phyloP scores from a whole-genome alignment of 257 asterid genomes.

The Fraxinus pennsylvanica region DNA sequence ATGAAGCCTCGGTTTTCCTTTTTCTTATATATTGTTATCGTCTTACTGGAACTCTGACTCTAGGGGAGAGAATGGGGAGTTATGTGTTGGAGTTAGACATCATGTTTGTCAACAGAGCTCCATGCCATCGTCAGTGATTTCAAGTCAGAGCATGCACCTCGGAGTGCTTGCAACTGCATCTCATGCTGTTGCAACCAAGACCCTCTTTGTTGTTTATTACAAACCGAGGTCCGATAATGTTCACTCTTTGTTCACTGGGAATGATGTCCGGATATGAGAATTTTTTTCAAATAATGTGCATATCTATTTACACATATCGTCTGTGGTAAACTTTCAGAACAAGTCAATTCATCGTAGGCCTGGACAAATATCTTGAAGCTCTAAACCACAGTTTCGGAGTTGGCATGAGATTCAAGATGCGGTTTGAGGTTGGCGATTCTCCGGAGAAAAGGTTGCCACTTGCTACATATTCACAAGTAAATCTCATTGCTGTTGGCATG shows the following conservation, averaged over 20 bases:
- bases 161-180: conserved; percentile 65
- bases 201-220: conserved; percentile 48
- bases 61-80: conserved; percentile 51
- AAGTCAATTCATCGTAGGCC: conserved; percentile 48
- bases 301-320: neutral
- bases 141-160: conserved; percentile 63
- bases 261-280: neutral
- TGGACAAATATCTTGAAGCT: conserved; percentile 48
- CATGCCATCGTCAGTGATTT: conserved; percentile 57
- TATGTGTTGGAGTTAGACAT: conserved; percentile 55
- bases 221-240: conserved; percentile 43
- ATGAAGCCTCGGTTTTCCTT: neutral
- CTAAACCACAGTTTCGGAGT: conserved; percentile 40
- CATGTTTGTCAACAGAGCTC: conserved; percentile 42
- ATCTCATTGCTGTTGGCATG: neutral
- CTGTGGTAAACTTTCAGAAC: conserved; percentile 34
- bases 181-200: conserved; percentile 50
- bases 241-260: neutral
- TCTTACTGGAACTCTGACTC: neutral
- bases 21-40: neutral
- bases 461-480: neutral
- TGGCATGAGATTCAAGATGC: conserved; percentile 63
- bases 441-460: conserved; percentile 47
- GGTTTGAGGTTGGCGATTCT: conserved; percentile 55
- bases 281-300: neutral